Evolutionary conservation across 768 basidiomycete species (phyloP), one percentile per base, ranked within the genome.

Genomic region (Xerocomellus amylosporus): DNA sequence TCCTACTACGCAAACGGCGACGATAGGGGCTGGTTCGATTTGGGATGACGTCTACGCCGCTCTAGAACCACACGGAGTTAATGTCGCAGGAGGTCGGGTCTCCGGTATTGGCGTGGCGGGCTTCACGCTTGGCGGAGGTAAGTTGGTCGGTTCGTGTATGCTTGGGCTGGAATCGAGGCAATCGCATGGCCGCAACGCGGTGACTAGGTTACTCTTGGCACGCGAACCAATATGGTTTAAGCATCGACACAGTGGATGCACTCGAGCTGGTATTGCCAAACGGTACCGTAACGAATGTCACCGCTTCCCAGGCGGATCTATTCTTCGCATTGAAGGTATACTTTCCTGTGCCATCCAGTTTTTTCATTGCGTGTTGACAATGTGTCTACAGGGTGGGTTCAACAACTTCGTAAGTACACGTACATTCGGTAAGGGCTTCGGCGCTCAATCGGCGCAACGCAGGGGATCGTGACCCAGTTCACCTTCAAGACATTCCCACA

Each of bases 11-110:
- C 70, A 76, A 50, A 82, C 77, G 0, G 80, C 66, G 2, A 70
- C 62, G 12, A 56, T 77, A 46, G 74, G 72, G 33, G 62, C 74
- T 8, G 75, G 76, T 6, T 61, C 82, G n/a, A 73, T 83, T 26
- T 88, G 85, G 85, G 86, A 88, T 62, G 79, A 85, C 33, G 83
- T 81, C 67, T 87, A 86, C 56, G 71, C 72, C 3, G 79, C 77
- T 6, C 73, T 88, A 5, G 73, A 70, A 6, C 80, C 78, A 0
- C 60, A 73, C 51, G 73, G 71, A 7, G 78, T 83, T 8, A 82
- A 75, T 43, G 82, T 86, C 15, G 75, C 85, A 9, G 86, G 86
- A 0, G 83, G 80, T 4, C 73, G 85, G 2, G 80, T 84, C 4
- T 67, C 77, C 9, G 83, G 83, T 12, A 78, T 84, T 22, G 83